These are phyloP conservation scores for Oropetium thomaeum DNA, from an alignment of 176 grass and related monocot genomes.

Conservation along the genomic window DNA sequence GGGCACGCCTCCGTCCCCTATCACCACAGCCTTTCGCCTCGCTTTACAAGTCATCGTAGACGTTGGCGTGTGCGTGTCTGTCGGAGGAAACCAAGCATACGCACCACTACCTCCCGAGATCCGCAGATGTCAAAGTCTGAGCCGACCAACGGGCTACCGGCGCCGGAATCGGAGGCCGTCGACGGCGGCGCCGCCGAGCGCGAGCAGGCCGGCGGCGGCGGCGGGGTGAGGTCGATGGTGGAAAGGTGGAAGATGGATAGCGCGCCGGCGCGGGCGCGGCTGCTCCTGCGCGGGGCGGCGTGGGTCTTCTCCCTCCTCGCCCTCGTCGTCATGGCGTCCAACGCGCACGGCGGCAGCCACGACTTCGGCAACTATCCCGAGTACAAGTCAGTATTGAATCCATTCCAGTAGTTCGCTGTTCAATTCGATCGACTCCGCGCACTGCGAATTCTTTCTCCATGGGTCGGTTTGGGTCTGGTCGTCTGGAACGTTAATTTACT, in stretches of 20 bases:
- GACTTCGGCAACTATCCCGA: conserved; percentile 59
- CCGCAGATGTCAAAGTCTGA: conserved; percentile 15
- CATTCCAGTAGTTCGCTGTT: neutral
- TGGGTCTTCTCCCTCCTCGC: conserved; percentile 65
- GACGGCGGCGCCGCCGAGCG: neutral
- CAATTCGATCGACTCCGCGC: neutral
- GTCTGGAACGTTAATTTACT: neutral
- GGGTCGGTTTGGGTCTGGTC: no score
- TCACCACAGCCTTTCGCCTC: neutral
- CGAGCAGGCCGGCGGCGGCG: neutral
- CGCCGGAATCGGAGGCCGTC: neutral
- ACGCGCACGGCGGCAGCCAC: conserved; percentile 52
- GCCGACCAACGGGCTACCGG: neutral
- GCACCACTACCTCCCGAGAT: neutral
- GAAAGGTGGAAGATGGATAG: conserved; percentile 54
- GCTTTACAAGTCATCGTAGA: neutral
- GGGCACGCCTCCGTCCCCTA: neutral
- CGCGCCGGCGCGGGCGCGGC: conserved; percentile 22
- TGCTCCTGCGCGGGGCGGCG: conserved; percentile 40
- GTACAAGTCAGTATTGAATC: conserved; percentile 41
- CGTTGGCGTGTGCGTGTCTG: no score
- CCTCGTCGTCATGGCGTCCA: conserved; percentile 71
- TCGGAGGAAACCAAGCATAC: neutral
- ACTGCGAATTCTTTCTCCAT: neutral
- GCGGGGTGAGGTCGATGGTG: conserved; percentile 30